Evolutionary conservation across 2,329 filamentous ascomycete species (phyloP), one percentile per base, ranked within the genome.

Genomic region (Thermothelomyces thermophilus): DNA sequence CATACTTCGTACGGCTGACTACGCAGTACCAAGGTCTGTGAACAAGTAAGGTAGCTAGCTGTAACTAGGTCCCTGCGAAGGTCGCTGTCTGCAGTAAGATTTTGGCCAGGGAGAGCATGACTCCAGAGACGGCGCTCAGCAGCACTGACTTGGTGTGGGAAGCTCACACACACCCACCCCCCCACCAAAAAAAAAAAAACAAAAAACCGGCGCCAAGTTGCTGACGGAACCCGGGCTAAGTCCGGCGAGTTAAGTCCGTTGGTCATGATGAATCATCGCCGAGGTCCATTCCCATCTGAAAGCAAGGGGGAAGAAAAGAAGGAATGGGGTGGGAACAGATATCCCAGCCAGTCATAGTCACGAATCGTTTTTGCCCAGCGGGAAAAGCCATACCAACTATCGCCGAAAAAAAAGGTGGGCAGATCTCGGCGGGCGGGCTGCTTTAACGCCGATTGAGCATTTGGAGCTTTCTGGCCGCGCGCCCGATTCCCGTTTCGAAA

Each of bases 231-330:
- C 46, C 33, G 42, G 46, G n/a, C 37, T 53, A 46, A 53, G 6
- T 46, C 46, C 51, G 51, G 22, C 20, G 9, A 14, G 46, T 49
- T 49, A 53, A 53, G 37, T 43, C 51, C 51, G 51, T 28, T 19
- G 9, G 17, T 16, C 34, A 20, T 16, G 20, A 48, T 48, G 46
- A 52, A 46, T 48, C 41, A 52, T 52, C 45, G 43, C 35, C 44
- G 37, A 34, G 17, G 33, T 42, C 59, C 57, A 16, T 3, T 46
- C 9, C 5, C 24, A 26, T 46, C 22, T 37, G 22, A 17, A 42
- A 20, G 20, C 26, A 42, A 19, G 28, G 40, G 28, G 26, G 24
- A 9, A 13, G 2, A 33, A 13, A 41, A n/a, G n/a, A n/a, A n/a
- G n/a, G n/a, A n/a, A n/a, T n/a, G n/a, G n/a, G n/a, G n/a, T n/a